A percentile compares a stretch with the other conserved stretches of the same genome.
Conservation (phyloP, 139 green algal species). For the Dunaliella primolecta region DNA sequence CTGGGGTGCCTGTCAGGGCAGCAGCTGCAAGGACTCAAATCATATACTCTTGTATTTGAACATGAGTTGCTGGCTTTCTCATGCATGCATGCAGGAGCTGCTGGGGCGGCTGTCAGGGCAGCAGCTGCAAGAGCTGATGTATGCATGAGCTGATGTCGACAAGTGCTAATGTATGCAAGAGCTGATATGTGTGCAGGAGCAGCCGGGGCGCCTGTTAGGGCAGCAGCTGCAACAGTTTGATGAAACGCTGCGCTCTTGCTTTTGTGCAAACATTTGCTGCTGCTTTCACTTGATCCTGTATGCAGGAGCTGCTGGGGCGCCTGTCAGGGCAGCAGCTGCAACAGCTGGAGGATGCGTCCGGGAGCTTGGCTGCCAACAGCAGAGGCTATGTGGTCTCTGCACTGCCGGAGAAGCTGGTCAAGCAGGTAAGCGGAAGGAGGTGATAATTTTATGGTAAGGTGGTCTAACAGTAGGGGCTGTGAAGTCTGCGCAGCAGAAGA, state of each 20-base stretch:
- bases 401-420: slow-evolving; percentile 14
- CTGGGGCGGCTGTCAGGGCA: slow-evolving; percentile 4
- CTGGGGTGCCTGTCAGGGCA: slow-evolving; percentile 5
- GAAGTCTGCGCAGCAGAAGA: too few relatives aligned
- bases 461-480: too few relatives aligned
- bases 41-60: too few relatives aligned
- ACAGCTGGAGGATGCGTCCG: not conserved
- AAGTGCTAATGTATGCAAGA: not conserved
- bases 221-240: slow-evolving; percentile 12
- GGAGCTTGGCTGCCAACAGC: not conserved
- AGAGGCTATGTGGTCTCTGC: slow-evolving; percentile 10
- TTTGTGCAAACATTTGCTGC: too few relatives aligned
- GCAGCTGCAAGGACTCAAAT: too few relatives aligned
- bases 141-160: too few relatives aligned
- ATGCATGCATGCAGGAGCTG: slow-evolving; percentile 4
- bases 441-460: too few relatives aligned
- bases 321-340: slow-evolving; percentile 10
- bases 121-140: slow-evolving; percentile 3
- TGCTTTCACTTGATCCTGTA: too few relatives aligned
- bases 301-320: slow-evolving; percentile 3
- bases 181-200: slow-evolving; percentile 18
- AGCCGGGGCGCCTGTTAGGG: not conserved
- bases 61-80: too few relatives aligned
- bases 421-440: not conserved
- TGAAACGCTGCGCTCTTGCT: not conserved